A percentile compares a stretch with the other conserved stretches of the same genome.
Evolutionary conservation across 768 basidiomycete genomes (phyloP).

Genomic region (Hericium coralloides): DNA sequence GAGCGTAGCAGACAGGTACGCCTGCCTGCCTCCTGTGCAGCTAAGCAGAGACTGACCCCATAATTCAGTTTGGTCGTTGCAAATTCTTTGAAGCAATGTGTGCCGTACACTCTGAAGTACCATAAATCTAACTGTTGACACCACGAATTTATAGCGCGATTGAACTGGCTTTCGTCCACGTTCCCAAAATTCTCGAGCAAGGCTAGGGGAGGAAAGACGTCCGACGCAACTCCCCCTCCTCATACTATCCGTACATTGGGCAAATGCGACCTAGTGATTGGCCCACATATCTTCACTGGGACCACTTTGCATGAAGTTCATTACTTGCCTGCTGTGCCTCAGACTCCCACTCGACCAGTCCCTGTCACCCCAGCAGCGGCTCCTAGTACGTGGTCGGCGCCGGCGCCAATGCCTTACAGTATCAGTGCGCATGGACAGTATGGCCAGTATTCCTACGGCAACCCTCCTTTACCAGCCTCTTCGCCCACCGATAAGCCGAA

Average conservation of each 20-base stretch:
- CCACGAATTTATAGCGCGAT: constrained; percentile 41
- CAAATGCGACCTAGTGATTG: constrained; percentile 62
- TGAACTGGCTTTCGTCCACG: constrained; percentile 54
- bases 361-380: constrained; percentile 17
- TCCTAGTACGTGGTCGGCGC: constrained; percentile 9
- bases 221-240: constrained; percentile 46
- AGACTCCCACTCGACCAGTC: constrained; percentile 14
- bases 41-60: neutral
- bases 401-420: neutral
- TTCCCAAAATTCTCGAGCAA: constrained; percentile 70
- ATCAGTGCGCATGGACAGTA: neutral
- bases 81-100: constrained; percentile 68
- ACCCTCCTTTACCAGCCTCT: neutral
- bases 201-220: constrained; percentile 47
- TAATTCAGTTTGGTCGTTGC: constrained; percentile 45
- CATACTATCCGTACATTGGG: constrained; percentile 60
- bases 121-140: constrained; percentile 1
- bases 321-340: constrained; percentile 36
- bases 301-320: constrained; percentile 68
- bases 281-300: constrained; percentile 63
- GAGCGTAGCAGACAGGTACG: constrained; percentile 51
- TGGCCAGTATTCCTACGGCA: neutral
- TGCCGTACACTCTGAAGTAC: constrained; percentile 8
- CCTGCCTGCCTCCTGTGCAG: neutral
- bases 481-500: neutral